Evolutionary conservation across 2,329 filamentous ascomycete genomes (phyloP).

Genomic region (Ceratocystis alfenasii): DNA sequence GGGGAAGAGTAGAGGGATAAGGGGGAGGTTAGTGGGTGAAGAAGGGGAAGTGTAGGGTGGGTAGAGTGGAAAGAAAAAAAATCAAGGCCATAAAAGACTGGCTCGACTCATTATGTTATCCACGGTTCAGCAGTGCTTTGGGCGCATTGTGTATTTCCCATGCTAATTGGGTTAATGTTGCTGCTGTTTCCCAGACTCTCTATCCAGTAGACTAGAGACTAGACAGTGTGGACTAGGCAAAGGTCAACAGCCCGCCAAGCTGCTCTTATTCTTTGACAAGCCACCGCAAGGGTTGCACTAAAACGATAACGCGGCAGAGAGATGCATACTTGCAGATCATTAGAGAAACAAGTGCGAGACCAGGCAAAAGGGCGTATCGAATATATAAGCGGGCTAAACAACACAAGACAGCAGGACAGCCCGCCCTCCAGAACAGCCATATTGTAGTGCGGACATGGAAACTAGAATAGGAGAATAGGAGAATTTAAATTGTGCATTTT

Average conservation of each 20-base stretch:
- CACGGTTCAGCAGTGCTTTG: constrained; percentile 6
- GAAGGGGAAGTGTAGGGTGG: too few relatives aligned
- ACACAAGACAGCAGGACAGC: not conserved
- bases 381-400: not conserved
- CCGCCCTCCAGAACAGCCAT: not conserved
- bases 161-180: not conserved
- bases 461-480: not conserved
- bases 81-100: not conserved
- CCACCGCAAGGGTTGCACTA: constrained; percentile 5
- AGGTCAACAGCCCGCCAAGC: not conserved
- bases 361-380: too few relatives aligned
- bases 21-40: too few relatives aligned
- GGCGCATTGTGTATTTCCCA: not conserved
- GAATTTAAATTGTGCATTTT: not conserved
- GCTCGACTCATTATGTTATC: not conserved
- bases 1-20: too few relatives aligned
- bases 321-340: constrained; percentile 12
- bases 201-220: not conserved
- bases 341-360: not conserved
- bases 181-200: not conserved
- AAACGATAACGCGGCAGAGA: not conserved
- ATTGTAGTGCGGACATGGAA: not conserved
- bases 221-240: too few relatives aligned
- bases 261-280: not conserved
- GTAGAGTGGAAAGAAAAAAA: too few relatives aligned